Base-by-base conservation (phyloP, 331 rosid species). In the Malus hybrid region DNA sequence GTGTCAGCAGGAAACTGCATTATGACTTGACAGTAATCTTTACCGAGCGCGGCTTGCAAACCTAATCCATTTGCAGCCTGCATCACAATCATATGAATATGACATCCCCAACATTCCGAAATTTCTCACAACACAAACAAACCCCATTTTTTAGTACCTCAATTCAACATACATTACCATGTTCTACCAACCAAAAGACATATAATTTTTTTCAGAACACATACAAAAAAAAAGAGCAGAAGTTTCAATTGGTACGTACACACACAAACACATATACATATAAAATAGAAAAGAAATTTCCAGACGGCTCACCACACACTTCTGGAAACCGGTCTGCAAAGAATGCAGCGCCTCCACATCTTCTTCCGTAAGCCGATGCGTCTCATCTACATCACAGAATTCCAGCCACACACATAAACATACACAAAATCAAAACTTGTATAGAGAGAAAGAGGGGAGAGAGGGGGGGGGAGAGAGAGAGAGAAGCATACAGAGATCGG, bases 61-160 rank as follows among this genome's bases (percentile, higher is more conserved):
- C 97, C 99, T 75, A 92, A 90, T 61, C 99, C 99, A 88, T 95
- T 95, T 39, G 84, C 87, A 70, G 87, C 88, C 99, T 95, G 88
- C 85, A 81, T 52, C 80, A 73, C 77, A 48, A 77, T 75, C 75
- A 34, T 2, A 52, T 18, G 7, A 61, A 32, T 32, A 32, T 65
- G 44, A 9, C 56, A 67, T 28, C 46, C 12, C 71, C 71, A 67
- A 33, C 22, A 33, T 32, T 33, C 24, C 20, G 10, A 66, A 15
- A 66, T 10, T n/a, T 66, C 52, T 16, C 9, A 6, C 57, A 52
- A 31, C 54, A 61, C n/a, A 52, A 52, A 52, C 57, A 52, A 52
- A 52, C 29, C 29, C 29, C 6, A n/a, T 12, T 57, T 57, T 33
- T 3, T 11, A 63, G 44, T 28, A 60, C 59, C 65, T 44, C 48